Conservation (phyloP, 139 green algal genomes). For the Eudorina sp. region DNA sequence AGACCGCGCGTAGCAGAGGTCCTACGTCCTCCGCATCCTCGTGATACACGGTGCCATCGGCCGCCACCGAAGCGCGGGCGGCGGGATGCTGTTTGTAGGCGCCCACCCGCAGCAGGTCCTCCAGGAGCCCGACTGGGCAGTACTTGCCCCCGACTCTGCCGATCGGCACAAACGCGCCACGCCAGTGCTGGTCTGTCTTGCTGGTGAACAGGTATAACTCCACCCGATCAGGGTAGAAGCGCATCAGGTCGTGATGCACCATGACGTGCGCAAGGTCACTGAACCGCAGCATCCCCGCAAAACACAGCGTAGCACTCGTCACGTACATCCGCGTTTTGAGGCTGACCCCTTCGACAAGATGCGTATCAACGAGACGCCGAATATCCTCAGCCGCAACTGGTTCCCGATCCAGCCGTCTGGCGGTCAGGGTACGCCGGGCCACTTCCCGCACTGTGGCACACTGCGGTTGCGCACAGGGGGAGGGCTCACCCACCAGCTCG, state of each 20-base stretch:
- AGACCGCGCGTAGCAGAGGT: not conserved
- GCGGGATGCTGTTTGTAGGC: not conserved
- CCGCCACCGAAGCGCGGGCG: not conserved
- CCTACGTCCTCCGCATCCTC: not conserved
- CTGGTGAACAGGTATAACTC: not conserved
- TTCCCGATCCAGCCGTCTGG: not conserved
- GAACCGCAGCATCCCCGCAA: not conserved
- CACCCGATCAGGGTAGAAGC: not conserved
- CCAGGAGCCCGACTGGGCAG: conserved; percentile 1
- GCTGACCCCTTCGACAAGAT: not conserved
- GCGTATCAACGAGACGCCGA: not conserved
- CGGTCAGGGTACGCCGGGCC: not conserved
- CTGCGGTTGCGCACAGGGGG: not conserved
- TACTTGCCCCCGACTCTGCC: no score
- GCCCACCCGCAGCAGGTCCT: not conserved
- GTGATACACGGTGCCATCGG: not conserved
- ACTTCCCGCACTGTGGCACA: not conserved
- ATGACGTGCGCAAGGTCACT: not conserved
- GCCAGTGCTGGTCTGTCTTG: conserved; percentile 11
- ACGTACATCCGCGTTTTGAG: not conserved
- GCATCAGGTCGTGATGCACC: not conserved
- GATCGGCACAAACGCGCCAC: not conserved
- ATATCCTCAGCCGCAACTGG: not conserved
- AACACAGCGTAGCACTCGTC: not conserved
- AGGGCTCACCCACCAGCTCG: not conserved